Evolutionary conservation across 2,329 filamentous ascomycete species (phyloP), one percentile per base, ranked within the genome.

Genomic region (Elsinoe arachidis): DNA sequence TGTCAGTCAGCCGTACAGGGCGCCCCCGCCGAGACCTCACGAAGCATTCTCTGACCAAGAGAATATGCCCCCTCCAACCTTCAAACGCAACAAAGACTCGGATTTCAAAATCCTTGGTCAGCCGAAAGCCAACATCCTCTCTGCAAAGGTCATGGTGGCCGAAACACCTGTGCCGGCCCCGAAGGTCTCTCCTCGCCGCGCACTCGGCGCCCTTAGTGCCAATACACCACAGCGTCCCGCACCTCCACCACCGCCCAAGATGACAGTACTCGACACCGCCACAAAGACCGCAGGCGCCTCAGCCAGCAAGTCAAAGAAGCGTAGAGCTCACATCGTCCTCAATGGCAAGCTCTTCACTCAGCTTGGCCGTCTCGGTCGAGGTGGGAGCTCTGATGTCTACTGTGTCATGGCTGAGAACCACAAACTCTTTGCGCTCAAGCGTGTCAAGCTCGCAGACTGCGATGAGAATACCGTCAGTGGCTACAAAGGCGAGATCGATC

Each of bases 381-480:
- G 93, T 61, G 93, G 93, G 33, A 96, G 90, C 64, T 91, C 87
- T 52, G 91, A 95, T 67, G 93, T 99, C 1, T 99, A 96, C 71
- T 86, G 90, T 46, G 93, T 99, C 34, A 95, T 95, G 77, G 92
- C 93, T 0, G 93, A 99, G 70, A 97, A 96, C 67, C 91, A 90
- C 67, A 95, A 91, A 70, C 89, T 96, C 72, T 91, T 96, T 72
- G 93, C 93, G 0, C 74, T 99, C 63, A 99, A 99, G 74, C 81
- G 90, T 51, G 93, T 99, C 21, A 89, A 92, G 55, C 78, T 97
- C 6, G 90, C 95, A 67, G 87, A 92, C 65, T 88, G 90, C 26
- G 92, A 99, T 67, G 89, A 93, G 63, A 77, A 79, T 21, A 88
- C 89, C 0, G 83, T 99, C 55, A 81, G 82, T 58, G 92, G 92